phyloP scores from a whole-genome alignment of 768 basidiomycete species.

The Russula abietina region DNA sequence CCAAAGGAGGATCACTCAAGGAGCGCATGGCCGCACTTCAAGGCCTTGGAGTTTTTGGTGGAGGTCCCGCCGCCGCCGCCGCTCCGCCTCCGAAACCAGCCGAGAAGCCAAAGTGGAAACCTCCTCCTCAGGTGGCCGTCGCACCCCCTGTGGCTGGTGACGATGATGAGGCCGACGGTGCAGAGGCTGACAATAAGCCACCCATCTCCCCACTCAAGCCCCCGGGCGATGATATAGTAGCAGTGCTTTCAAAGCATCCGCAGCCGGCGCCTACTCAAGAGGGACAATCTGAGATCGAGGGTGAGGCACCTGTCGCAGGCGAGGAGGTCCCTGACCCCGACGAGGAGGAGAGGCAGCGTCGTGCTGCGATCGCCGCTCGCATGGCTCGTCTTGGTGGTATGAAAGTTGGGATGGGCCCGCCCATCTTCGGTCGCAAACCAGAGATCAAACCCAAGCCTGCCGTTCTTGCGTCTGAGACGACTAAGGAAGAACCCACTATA shows the following conservation, averaged over 20 bases:
- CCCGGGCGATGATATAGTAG: conserved; percentile 6
- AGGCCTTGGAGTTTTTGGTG: conserved; percentile 75
- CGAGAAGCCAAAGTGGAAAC: conserved; percentile 84
- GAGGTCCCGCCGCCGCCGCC: conserved; percentile 33
- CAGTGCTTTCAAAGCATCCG: conserved; percentile 13
- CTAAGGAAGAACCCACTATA: conserved; percentile 22
- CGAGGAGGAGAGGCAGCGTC: conserved; percentile 69
- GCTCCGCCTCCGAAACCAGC: conserved; percentile 55
- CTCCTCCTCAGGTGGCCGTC: conserved; percentile 49
- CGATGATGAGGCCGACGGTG: conserved; percentile 25
- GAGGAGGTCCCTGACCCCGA: conserved; percentile 44
- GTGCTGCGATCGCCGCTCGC: conserved; percentile 83
- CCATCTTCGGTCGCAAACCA: conserved; percentile 58
- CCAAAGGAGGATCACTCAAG: conserved; percentile 72
- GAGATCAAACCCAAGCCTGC: conserved; percentile 32
- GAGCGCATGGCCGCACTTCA: conserved; percentile 95
- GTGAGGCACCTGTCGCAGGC: conserved; percentile 28
- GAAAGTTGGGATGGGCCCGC: conserved; percentile 72
- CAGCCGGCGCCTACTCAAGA: conserved; percentile 12
- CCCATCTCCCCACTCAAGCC: conserved; percentile 11
- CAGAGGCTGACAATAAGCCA: conserved; percentile 13
- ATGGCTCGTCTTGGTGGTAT: conserved; percentile 92
- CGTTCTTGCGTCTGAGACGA: conserved; percentile 23
- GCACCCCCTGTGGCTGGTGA: conserved; percentile 42
- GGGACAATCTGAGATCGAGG: conserved; percentile 25